Base-by-base conservation (phyloP, 805 yeast genomes). In the Candida taoyuanica region DNA sequence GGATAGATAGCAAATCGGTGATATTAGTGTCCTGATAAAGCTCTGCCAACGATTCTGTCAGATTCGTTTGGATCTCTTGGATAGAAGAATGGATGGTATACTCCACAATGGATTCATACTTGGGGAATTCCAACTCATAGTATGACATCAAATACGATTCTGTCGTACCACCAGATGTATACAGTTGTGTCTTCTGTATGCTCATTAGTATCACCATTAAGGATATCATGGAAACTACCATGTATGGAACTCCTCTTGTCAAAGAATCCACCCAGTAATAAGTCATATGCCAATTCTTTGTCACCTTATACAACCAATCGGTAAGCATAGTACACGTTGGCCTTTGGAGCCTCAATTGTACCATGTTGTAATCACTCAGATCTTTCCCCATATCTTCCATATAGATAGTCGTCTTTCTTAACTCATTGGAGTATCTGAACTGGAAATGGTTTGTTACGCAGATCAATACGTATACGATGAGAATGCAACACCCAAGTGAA, bases 261-360 rank as follows among this genome's bases (percentile, higher is more conserved):
- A 35, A 9, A 16, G 25, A 33, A 11, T 44, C 44, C n/a, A 37
- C 21, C 11, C 27, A 5, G 40, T 42, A 40, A 25, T 44, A 40
- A 5, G 37, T 28, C 9, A 5, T 14, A 21, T 31, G 17, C 47
- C 44, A 40, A 11, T 29, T n/a, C 15, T 31, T 27, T 11, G 34
- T 31, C n/a, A 13, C 11, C 7, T 14, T 15, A 1, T 26, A 15
- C 11, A 34, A 11, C 11, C n/a, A 23, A 24, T 43, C 47, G 2
- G 42, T 37, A 7, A 39, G 7, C 16, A 37, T 13, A 3, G 47
- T 43, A 3, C 32, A 31, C 3, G n/a, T 17, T 16, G 44, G 44
- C 7, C 12, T 18, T 15, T 13, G 23, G 19, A 37, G 18, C 5
- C 42, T 20, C 19, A 31, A 37, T n/a, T 34, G 17, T 5, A 33